Evolutionary conservation across 2,329 filamentous ascomycete species (phyloP), one percentile per base, ranked within the genome.

Genomic region (Xylariaceae sp.): DNA sequence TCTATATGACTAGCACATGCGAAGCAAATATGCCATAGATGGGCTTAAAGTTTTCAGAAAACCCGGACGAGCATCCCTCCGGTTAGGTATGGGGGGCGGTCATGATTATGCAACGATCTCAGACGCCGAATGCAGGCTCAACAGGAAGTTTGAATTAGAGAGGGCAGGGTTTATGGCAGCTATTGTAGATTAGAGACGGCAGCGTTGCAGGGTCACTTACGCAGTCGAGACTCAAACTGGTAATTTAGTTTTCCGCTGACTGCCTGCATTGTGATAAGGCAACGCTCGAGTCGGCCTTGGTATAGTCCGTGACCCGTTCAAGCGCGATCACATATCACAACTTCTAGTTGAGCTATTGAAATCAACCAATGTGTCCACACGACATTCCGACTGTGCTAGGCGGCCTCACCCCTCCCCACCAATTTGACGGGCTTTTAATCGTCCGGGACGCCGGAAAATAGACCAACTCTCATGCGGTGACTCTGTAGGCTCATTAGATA

Each of bases 401-500:
- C 54, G 48, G 30, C 30, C 40, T 51, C 43, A 47, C 58, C 6
- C 29, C 41, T 7, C 29, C 41, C 53, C 45, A 45, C 32, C 35
- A 54, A 35, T 42, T 32, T 32, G 34, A 39, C 11, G 11, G 26
- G 29, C 30, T 45, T 51, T 65, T 40, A 67, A 27, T 88, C 85
- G 64, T 88, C 86, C 44, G 84, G 83, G 58, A 81, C 73, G 35
- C 84, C 84, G 56, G 85, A 87, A 70, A 90, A 88, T 57, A 89
- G 74, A 51, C 86, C 86, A 70, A 90, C 86, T 66, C 87, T 81
- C 80, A 89, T 85, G 57, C 87, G 85, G 72, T 90, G 87, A 71
- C 85, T 88, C 86, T 90, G 71, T 60, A 32, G 47, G 53, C 32
- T 40, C n/a, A 60, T 67, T 53, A 71, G 73, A 44, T 49, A 26